phyloP scores from a whole-genome alignment of 2,329 filamentous ascomycete genomes.

The Trichoderma asperellum region DNA sequence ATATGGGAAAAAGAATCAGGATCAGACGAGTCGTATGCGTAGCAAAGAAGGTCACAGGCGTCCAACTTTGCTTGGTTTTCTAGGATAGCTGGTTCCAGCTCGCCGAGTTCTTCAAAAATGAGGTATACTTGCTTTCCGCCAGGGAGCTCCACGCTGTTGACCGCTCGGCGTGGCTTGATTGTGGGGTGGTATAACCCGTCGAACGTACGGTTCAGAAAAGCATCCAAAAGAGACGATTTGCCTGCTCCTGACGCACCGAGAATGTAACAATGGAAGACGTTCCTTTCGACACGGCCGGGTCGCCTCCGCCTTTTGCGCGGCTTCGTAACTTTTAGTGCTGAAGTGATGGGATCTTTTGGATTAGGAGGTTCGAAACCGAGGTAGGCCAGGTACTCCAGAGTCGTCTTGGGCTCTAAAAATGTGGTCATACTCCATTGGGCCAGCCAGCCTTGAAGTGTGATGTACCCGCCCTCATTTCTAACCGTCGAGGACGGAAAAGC shows the following conservation, averaged over 20 bases:
- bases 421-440: conserved; percentile 99
- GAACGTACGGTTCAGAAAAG: conserved; percentile 89
- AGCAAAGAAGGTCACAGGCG: conserved; percentile 91
- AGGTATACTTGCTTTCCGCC: conserved; percentile 97
- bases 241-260: conserved; percentile 83
- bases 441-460: conserved; percentile 96
- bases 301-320: conserved; percentile 81
- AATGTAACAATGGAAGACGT: conserved; percentile 92
- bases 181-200: conserved; percentile 84
- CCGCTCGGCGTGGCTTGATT: conserved; percentile 89
- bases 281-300: conserved; percentile 85
- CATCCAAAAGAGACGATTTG: conserved; percentile 88
- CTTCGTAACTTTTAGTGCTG: conserved; percentile 90
- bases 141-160: conserved; percentile 94
- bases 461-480: conserved; percentile 90
- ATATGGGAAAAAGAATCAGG: conserved; percentile 95
- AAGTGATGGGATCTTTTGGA: conserved; percentile 74
- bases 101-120: conserved; percentile 91
- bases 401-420: conserved; percentile 92
- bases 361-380: conserved; percentile 87
- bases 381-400: conserved; percentile 93
- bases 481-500: conserved; percentile 93
- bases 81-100: conserved; percentile 91
- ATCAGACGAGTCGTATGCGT: conserved; percentile 95
- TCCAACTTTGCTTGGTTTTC: conserved; percentile 91